These are phyloP conservation scores for Taphrina wiesneri DNA, from an alignment of 1,139 yeast genomes.

Conservation along the genomic window DNA sequence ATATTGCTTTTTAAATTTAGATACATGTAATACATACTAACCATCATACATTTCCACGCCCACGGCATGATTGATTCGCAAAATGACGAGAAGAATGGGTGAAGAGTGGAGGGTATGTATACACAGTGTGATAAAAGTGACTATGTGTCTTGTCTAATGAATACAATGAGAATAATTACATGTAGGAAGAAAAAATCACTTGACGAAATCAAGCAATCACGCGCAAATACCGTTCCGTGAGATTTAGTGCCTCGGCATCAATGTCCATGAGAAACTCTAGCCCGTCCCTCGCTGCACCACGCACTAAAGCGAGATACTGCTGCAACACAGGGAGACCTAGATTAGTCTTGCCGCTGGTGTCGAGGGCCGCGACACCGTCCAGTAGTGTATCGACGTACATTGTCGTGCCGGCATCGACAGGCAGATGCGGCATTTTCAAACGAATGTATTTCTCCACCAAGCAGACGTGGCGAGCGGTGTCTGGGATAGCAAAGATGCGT, in stretches of 20 bases:
- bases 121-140: not conserved
- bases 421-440: not conserved
- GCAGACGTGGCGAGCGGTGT: not conserved
- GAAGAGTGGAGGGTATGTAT: not conserved
- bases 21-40: not conserved
- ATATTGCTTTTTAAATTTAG: too few species aligned
- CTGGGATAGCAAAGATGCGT: not conserved
- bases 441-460: not conserved
- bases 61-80: too few species aligned
- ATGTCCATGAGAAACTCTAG: not conserved
- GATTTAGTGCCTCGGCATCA: not conserved
- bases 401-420: not conserved
- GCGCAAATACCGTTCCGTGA: not conserved
- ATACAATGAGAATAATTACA: not conserved
- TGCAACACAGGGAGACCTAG: not conserved
- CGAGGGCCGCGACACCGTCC: not conserved
- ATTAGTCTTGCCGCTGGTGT: not conserved
- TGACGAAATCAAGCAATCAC: not conserved
- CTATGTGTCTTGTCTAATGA: too few species aligned
- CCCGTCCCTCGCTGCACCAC: not conserved
- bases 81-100: not conserved
- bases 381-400: not conserved
- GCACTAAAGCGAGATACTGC: not conserved
- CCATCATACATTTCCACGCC: not conserved
- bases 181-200: not conserved